These are phyloP conservation scores for Ploettnerulaceae sp. DNA, from an alignment of 2,329 filamentous ascomycete species.

Conservation along the genomic window DNA sequence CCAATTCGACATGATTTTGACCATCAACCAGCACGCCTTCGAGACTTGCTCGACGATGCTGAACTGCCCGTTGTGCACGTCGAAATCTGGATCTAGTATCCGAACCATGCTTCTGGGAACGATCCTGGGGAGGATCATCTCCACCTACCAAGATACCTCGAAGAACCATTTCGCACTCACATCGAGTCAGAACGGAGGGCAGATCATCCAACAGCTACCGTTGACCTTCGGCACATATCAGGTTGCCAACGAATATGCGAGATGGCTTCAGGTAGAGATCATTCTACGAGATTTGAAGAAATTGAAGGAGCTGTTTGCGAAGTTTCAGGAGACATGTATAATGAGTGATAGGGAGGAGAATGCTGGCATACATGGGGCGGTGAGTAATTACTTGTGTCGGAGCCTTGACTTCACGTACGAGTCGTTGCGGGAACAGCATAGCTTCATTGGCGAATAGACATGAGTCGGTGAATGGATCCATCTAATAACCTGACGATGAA, in stretches of 20 bases:
- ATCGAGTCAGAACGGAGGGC: constrained; percentile 2
- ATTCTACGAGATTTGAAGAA: constrained; percentile 45
- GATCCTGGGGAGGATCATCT: constrained; percentile 44
- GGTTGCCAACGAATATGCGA: constrained; percentile 42
- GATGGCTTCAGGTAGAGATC: constrained; percentile 45
- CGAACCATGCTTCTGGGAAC: constrained; percentile 47
- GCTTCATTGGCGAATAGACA: neutral
- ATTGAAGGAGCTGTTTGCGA: constrained; percentile 43
- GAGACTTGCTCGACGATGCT: constrained; percentile 46
- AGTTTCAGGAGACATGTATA: constrained; percentile 40
- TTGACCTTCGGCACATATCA: constrained; percentile 43
- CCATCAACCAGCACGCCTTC: constrained; percentile 44
- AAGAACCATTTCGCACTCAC: constrained; percentile 37
- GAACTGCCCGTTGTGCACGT: constrained; percentile 42
- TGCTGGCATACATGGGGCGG: constrained; percentile 41
- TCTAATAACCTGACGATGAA: neutral
- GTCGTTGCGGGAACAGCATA: constrained; percentile 9
- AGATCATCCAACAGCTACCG: constrained; percentile 28
- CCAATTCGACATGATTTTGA: constrained; percentile 43
- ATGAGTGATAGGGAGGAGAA: constrained; percentile 18
- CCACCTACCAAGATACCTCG: constrained; percentile 42
- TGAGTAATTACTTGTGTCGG: constrained; percentile 43
- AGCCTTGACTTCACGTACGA: constrained; percentile 42
- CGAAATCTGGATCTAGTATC: constrained; percentile 40
- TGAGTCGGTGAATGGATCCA: neutral